Evolutionary conservation across 2,329 filamentous ascomycete genomes (phyloP), one percentile per base, ranked within the genome.

Genomic region (Polytolypa hystricis): DNA sequence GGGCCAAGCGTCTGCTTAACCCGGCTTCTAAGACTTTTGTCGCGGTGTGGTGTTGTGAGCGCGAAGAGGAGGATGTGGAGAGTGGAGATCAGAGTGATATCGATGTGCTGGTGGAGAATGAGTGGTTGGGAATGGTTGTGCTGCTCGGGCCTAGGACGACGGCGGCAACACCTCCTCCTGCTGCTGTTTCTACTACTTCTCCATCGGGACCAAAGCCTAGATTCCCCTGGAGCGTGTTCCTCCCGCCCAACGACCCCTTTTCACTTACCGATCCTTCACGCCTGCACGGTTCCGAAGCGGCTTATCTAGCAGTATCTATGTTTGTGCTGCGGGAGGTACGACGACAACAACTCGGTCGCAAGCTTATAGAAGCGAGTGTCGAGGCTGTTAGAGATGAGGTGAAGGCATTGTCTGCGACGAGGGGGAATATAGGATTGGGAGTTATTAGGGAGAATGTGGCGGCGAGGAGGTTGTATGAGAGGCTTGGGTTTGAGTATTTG

Each of bases 121-220:
- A 54, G 34, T 57, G 53, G 55, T 31, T 53, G n/a, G 55, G 54
- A 11, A 49, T 51, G 36, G 42, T 51, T 26, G 52, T 54, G 5
- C 34, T 56, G 2, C n/a, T 53, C 2, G 49, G 49, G 2, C 52
- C 52, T 8, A 44, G 42, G 12, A n/a, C n/a, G n/a, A n/a, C n/a
- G n/a, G n/a, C n/a, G n/a, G 30, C 34, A 14, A 36, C 47, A 10
- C 25, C 37, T 18, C 5, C 37, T 6, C 39, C 37, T 29, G 38
- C 27, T 16, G 28, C 38, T 18, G 38, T 35, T 23, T 39, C 30
- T 10, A 16, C 17, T 6, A 27, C 27, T 20, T n/a, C n/a, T n/a
- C n/a, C n/a, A n/a, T n/a, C n/a, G n/a, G n/a, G n/a, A n/a, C n/a
- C n/a, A n/a, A n/a, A n/a, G n/a, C n/a, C n/a, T n/a, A n/a, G n/a